Base-by-base conservation (phyloP, 768 basidiomycete species). In the Collybiopsis confluens region DNA sequence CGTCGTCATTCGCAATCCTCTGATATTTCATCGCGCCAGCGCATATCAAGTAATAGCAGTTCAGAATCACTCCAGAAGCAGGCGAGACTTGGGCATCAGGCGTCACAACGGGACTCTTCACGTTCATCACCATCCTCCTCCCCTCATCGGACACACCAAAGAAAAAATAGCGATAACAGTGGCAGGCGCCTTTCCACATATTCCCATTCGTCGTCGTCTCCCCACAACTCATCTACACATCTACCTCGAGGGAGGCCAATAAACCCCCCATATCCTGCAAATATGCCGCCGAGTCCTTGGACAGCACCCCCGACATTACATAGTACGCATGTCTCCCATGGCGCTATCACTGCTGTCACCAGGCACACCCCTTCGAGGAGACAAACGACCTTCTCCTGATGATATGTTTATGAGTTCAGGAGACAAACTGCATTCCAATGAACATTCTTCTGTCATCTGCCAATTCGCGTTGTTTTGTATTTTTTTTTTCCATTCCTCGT, bases 101-200 rank as follows among this genome's bases (percentile, higher is more conserved):
- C 68, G 2, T 73, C 73, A 2, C 68, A 69, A 20, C 54, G 37
- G 10, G 64, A 65, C 9, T 59, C 65, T 3, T 68, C 74, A 1
- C 65, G 66, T 11, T 67, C 70, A 13, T 67, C 70, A 9, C 62
- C 64, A 21, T 75, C 72, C n/a, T 61, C 71, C n/a, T 64, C 69
- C n/a, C 70, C 67, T 10, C 58, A 61, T 49, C 64, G 40, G 65
- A 55, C 61, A 58, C 35, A 66, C 64, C 56, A 61, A 59, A 48
- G 66, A 66, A 33, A 56, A 61, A 36, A 60, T 62, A 10, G 56
- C 48, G 43, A 61, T 59, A 27, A 47, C 58, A 57, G 37, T 52
- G 47, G 23, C 26, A 41, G 35, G 48, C 38, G 42, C 7, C 20
- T 45, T 3, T 53, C 54, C 16, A 27, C 15, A 20, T 45, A 15